Evolutionary conservation across 1,284 basidiomycete genomes (phyloP), one percentile per base, ranked within the genome.

Genomic region (Leccinum pachyderme): DNA sequence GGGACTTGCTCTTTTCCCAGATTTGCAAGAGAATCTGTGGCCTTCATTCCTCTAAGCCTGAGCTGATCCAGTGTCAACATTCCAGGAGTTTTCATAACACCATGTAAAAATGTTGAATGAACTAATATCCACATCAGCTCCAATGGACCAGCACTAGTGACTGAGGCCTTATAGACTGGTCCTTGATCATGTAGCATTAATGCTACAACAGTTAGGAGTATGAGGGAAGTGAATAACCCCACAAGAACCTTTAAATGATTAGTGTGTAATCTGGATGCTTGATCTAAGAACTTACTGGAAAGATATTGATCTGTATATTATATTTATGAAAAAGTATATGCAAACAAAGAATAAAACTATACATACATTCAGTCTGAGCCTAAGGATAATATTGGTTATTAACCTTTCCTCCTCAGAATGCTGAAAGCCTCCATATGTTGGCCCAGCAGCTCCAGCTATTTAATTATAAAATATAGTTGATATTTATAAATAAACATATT

Each of bases 331-430:
- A 3, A 2, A 11, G 11, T 25, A 28, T 0, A 9, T 41, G 9
- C 11, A 25, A 15, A 2, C 6, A 8, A 15, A 24, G 1, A 18
- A 25, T 4, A 22, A 22, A 33, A 24, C 18, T 18, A 18, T 3
- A 5, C 54, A 33, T 46, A 62, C 61, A 59, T 63, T 61, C 8
- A 62, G 39, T 41, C 59, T 63, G 1, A 51, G 22, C 8, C 22
- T 28, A 22, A 62, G 49, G 3, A 54, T 3, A 5, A 13, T 0
- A 12, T 51, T 8, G 1, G 8, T 49, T 8, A 52, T 47, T n/a
- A 22, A 11, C 5, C 55, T 65, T 1, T 7, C 22, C 1, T 48
- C 49, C 13, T 33, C 13, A 15, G 7, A 1, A 7, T 47, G 32
- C 1, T 49, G 33, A n/a, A 62, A 53, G 5, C 60, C 59, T 15